Evolutionary conservation across 2,329 filamentous ascomycete genomes (phyloP), one percentile per base, ranked within the genome.

Genomic region (Pestalotiopsis sp.): DNA sequence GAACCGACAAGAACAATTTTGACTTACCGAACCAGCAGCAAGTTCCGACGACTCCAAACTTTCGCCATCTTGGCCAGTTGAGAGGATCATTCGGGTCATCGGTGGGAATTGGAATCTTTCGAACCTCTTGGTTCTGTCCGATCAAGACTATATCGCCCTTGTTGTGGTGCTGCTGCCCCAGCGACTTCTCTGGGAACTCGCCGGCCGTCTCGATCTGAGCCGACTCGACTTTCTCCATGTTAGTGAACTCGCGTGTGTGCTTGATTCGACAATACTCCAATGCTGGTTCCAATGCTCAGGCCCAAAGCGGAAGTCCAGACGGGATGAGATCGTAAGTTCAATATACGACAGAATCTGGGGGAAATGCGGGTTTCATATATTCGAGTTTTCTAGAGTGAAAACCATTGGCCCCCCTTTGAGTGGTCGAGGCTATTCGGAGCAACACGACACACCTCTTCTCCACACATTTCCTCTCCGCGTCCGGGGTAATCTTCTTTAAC

Each of bases 1-100:
- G 31, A 23, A 2, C n/a, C 13, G 17, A 45, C 17, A 49, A 20
- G 14, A 4, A 36, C 7, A 36, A 3, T 56, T 17, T 13, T 13
- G 5, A 38, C 68, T 71, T 39, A 70, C 69, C 75, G 66, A 77
- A 79, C 75, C 76, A 78, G 66, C 77, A 78, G 67, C 75, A 77
- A 57, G 72, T 69, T 14, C 71, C 57, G 1, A 74, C 66, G 12
- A 75, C 67, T 52, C 65, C 71, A 5, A 70, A 67, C 61, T 76
- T 76, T 58, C 72, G 68, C 74, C 74, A 77, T 56, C 41, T 39
- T 14, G 67, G 59, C 63, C 73, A 73, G 41, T 76, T 74, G 14
- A 77, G 72, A 38, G 76, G 76, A 64, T 77, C 75, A 49, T 74
- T 74, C n/a, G 73, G 74, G 38, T 73, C 68, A 25, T 69, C 57